phyloP scores from a whole-genome alignment of 768 basidiomycete species.

The Brasilioporus rufonigricans region DNA sequence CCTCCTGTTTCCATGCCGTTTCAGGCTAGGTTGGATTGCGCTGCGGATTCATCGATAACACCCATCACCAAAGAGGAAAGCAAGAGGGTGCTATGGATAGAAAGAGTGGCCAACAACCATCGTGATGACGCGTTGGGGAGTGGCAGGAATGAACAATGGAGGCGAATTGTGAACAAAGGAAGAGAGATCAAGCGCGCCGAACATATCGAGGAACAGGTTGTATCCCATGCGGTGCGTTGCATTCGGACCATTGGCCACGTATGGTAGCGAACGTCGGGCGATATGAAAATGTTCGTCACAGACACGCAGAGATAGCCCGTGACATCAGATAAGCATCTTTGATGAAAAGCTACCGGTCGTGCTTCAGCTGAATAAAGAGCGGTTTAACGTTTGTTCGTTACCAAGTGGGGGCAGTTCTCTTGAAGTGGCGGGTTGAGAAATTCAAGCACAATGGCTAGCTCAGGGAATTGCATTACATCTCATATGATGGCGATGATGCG shows the following conservation, averaged over 20 bases:
- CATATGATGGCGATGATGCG: slow-evolving; percentile 3
- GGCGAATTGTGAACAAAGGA: slow-evolving; percentile 1
- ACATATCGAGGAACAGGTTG: slow-evolving; percentile 11
- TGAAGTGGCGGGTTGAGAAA: slow-evolving; percentile 2
- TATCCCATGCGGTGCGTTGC: slow-evolving; percentile 15
- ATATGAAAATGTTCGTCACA: slow-evolving; percentile 26
- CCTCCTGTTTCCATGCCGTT: slow-evolving; percentile 22
- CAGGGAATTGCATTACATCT: not conserved
- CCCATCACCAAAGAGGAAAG: slow-evolving; percentile 12
- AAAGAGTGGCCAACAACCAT: not conserved
- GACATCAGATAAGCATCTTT: slow-evolving; percentile 24
- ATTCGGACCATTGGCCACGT: slow-evolving; percentile 6
- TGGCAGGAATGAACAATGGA: not conserved
- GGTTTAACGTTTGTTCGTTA: slow-evolving; percentile 7
- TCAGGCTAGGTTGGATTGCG: slow-evolving; percentile 5
- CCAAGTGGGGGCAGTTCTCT: slow-evolving; percentile 23
- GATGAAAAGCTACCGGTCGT: slow-evolving; percentile 24
- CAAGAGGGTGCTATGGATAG: slow-evolving; percentile 10
- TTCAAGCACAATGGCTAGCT: not conserved
- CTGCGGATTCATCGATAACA: slow-evolving; percentile 15
- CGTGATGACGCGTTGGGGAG: slow-evolving; percentile 2
- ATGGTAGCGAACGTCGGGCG: slow-evolving; percentile 18
- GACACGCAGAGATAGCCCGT: slow-evolving; percentile 10
- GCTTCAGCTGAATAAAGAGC: slow-evolving; percentile 13
- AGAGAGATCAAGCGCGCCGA: slow-evolving; percentile 11